Evolutionary conservation across 768 basidiomycete genomes (phyloP), one percentile per base, ranked within the genome.

Genomic region (Crassisporium funariophilum): DNA sequence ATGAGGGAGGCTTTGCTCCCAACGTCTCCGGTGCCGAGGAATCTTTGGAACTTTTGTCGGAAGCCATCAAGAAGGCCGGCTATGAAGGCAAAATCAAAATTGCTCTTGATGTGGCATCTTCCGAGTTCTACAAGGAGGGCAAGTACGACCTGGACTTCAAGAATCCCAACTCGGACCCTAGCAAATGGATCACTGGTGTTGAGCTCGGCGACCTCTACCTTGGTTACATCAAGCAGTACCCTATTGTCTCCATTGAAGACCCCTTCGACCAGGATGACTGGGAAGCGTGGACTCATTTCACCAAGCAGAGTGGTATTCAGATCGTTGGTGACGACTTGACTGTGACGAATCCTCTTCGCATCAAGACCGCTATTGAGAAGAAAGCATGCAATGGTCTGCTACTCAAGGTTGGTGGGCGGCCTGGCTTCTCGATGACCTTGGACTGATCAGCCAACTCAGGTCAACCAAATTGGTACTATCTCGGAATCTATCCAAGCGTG

Each of bases 181-280:
- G 84, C 74, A 95, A 98, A 72, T 97, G 91, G 92, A 88, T 98
- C 72, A 76, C 89, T 27, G 97, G 95, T 55, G 73, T 77, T 41
- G 82, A 98, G 75, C 92, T 99, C 62, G 95, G 93, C 17, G 89
- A 94, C 41, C 75, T 95, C 61, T 99, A 98, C 80, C 68, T 93
- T 56, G 62, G 75, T 59, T 91, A 91, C 66, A 72, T 88, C 66
- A 78, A 91, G 72, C 88, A 95, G 74, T 98, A 98, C 78, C 94
- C 95, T 50, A 98, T 98, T 56, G 82, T 91, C 47, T 94, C 92
- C 23, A 81, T 95, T 58, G 94, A 95, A 74, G 97, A 99, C 70
- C 95, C 97, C 68, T 99, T 99, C 74, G 95, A 98, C 72, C 95
- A 99, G 77, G 97, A 99, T 66, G 97, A 99, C 75, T 98, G 93